phyloP scores from a whole-genome alignment of 139 green algal genomes.

The Coccomyxa sp. region DNA sequence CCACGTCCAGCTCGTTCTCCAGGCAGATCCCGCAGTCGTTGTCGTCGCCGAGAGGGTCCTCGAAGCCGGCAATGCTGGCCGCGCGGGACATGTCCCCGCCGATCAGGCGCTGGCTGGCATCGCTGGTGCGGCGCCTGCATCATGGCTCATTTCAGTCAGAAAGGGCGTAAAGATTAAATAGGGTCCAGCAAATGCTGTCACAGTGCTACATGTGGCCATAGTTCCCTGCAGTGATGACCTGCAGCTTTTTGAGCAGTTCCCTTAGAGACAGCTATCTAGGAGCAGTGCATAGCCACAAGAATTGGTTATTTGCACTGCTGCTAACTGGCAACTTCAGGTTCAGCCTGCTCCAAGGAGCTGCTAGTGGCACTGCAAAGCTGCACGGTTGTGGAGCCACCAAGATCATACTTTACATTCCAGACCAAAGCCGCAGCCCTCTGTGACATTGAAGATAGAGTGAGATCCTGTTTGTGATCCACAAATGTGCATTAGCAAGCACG shows the following conservation, averaged over 20 bases:
- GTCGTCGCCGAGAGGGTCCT: slow-evolving; percentile 13
- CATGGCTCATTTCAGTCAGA: no score
- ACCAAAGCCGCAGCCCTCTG: no score
- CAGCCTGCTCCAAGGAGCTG: no score
- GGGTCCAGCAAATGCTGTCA: no score
- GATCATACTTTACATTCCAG: no score
- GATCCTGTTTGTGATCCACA: not conserved
- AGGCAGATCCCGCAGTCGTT: slow-evolving; percentile 54
- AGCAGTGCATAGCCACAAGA: not conserved
- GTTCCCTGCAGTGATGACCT: no score
- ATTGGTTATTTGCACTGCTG: not conserved
- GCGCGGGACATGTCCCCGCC: slow-evolving; percentile 4
- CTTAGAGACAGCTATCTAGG: not conserved
- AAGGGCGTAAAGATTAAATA: no score
- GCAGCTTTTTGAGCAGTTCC: no score
- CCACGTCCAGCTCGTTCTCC: slow-evolving; percentile 38
- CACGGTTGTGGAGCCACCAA: no score
- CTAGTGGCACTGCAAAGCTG: no score
- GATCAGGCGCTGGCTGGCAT: not conserved
- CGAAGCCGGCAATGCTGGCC: slow-evolving; percentile 20
- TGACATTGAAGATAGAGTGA: not conserved
- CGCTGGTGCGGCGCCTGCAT: not conserved
- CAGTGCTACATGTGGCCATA: no score
- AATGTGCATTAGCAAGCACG: not conserved
- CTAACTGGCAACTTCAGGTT: no score